phyloP scores from a whole-genome alignment of 2,329 filamentous ascomycete species.

The Aspergillus chevalieri region DNA sequence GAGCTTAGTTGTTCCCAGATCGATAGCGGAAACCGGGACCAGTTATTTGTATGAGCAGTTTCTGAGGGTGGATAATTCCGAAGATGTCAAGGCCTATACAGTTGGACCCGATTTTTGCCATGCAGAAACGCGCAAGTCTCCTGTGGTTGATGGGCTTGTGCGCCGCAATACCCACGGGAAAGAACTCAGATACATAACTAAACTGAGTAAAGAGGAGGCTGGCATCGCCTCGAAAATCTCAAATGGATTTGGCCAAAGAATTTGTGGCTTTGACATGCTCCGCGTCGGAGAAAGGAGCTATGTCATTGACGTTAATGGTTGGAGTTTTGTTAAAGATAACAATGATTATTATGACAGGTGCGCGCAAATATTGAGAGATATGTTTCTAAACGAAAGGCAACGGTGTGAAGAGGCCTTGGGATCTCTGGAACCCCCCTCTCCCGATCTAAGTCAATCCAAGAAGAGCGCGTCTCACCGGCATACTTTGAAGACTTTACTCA shows the following conservation, averaged over 20 bases:
- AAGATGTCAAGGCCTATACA: conserved; percentile 98
- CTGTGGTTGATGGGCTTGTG: conserved; percentile 92
- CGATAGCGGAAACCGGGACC: conserved; percentile 69
- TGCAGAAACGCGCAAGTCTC: conserved; percentile 93
- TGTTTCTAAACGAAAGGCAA: conserved; percentile 74
- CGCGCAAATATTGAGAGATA: conserved; percentile 75
- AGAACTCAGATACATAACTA: conserved; percentile 90
- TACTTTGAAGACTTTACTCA: conserved; percentile 54
- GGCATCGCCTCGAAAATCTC: conserved; percentile 86
- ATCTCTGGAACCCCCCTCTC: conserved; percentile 27
- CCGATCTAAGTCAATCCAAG: conserved; percentile 28
- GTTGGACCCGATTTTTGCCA: conserved; percentile 91
- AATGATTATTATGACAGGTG: conserved; percentile 96
- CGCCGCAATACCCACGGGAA: conserved; percentile 96
- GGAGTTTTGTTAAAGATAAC: conserved; percentile 99
- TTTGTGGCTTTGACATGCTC: conserved; percentile 92
- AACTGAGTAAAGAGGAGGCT: conserved; percentile 71
- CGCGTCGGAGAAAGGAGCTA: conserved; percentile 85
- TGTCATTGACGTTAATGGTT: conserved; percentile 98
- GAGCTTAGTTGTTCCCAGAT: conserved; percentile 67
- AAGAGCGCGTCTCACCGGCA: conserved; percentile 42
- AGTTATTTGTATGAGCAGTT: conserved; percentile 98
- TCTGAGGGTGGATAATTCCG: conserved; percentile 89
- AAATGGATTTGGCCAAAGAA: conserved; percentile 83
- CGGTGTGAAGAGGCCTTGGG: conserved; percentile 29